Evolutionary conservation across 306 rosid genomes (phyloP), one percentile per base, ranked within the genome.

Genomic region (Citrullus mucosospermus): DNA sequence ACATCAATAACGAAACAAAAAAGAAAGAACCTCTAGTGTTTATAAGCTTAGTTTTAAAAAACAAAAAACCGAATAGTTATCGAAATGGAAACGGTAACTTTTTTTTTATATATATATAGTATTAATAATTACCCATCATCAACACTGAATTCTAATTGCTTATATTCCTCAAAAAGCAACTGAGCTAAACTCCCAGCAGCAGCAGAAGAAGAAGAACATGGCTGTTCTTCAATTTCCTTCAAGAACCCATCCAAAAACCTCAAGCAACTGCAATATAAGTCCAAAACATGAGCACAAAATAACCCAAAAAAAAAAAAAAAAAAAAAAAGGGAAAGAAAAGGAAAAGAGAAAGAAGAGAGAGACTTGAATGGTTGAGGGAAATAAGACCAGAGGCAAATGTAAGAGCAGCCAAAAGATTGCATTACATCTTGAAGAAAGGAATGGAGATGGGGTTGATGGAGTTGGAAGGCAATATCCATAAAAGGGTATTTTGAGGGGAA

Each of bases 331-430:
- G 8, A 60, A 41, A 44, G 43, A 50, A 34, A 34, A 59, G 8
- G 59, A 20, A 67, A 60, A 11, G 14, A 66, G 50, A 66, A 8
- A 67, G 1, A 54, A 54, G 62, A 25, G 1, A 60, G 25, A 38
- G 88, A 93, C 98, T 89, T 93, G 51, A 89, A 38, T 44, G 84
- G 82, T 34, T 77, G 82, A 61, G 90, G 85, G 73, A 78, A 78
- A 79, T 76, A 83, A 22, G 89, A 75, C 94, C 98, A 94, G 2
- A 94, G 75, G 62, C 96, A 92, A 83, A 92, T 83, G 92, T 94
- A 90, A 39, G 86, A 80, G 91, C 90, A 89, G 71, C 90, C 90
- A 36, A 82, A 68, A 57, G 92, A 85, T 0, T 87, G 91, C 86
- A 82, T 58, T 46, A 89, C 17, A 48, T 82, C 30, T 25, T 77